These are phyloP conservation scores for Podospora bellae-mahoneyi DNA, from an alignment of 495 filamentous ascomycete species.

Conservation along the genomic window DNA sequence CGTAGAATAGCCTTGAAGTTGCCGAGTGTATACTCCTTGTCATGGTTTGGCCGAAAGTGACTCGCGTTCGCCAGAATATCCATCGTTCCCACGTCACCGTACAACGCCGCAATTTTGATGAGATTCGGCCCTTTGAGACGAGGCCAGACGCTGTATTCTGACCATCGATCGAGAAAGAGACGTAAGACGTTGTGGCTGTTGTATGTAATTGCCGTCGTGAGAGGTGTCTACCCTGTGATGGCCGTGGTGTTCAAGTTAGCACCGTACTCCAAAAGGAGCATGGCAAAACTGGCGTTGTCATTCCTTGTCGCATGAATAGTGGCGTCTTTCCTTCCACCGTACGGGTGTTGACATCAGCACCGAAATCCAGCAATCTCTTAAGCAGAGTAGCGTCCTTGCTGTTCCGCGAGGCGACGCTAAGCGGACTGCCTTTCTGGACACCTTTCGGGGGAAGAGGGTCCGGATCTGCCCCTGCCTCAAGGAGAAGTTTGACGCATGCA, in stretches of 20 bases:
- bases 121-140: conserved; percentile 8
- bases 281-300: conserved; percentile 13
- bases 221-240: conserved; percentile 14
- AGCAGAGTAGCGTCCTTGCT: conserved; percentile 13
- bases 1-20: not conserved
- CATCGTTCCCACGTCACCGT: conserved; percentile 5
- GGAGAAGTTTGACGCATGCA: conserved; percentile 14
- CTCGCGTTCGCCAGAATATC: not conserved
- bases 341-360: conserved; percentile 12
- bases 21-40: not conserved
- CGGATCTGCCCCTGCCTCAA: conserved; percentile 16
- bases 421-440: conserved; percentile 13
- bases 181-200: conserved; percentile 18
- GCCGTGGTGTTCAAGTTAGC: conserved; percentile 20
- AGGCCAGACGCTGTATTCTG: conserved; percentile 9
- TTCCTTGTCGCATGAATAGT: conserved; percentile 12
- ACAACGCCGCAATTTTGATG: conserved; percentile 1
- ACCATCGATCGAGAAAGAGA: conserved; percentile 13
- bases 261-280: conserved; percentile 19
- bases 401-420: conserved; percentile 21
- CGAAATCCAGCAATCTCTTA: conserved; percentile 16
- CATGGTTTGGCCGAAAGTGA: not conserved
- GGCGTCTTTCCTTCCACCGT: conserved; percentile 15
- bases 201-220: conserved; percentile 19
- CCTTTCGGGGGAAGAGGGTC: conserved; percentile 13